Base-by-base conservation (phyloP, 352 stramenopile species). In the Phytopythium ostracodes region DNA sequence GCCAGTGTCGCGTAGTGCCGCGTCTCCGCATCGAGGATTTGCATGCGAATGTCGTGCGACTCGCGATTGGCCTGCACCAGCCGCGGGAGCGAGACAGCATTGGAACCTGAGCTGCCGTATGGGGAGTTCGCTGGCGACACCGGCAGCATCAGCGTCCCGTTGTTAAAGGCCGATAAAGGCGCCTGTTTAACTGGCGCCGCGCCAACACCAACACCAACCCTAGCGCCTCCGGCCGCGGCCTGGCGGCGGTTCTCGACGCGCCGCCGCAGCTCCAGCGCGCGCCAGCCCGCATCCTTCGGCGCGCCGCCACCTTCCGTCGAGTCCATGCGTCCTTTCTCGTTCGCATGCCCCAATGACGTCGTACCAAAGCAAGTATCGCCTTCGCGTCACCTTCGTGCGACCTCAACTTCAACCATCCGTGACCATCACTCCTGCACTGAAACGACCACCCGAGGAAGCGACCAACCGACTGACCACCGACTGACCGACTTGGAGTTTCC, bases 1-100 rank as follows among this genome's bases (percentile, higher is more conserved):
- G 59, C 70, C 12, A 90, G 65, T 0, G 72, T 68, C 18, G 66
- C 65, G 15, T 75, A 65, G 18, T 87, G 69, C 38, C 77, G 68
- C 7, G 77, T 68, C 20, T 90, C 66, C 9, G 73, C 63, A 42
- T 84, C 81, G 31, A 88, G 60, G 15, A 92, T 65, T 1, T 82
- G 70, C 71, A 84, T 75, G 46, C 82, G 75, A 25, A 87, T 72
- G 2, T 64, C 70, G 7, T 84, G 70, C 1, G 78, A 64, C 31
- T 88, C 77, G 24, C 76, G 71, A 29, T 78, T 86, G 4, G 66
- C 63, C 22, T 56, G 54, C 4, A 67, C 52, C 1, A 91, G 65
- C 22, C 67, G 50, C 4, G 78, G 80, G 4, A 92, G 56, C n/a
- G 60, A 71, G 20, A 66, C 35, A 29, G 44, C 33, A 25, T 35